These are phyloP conservation scores for Euphrasia arctica DNA, from an alignment of 305 asterid genomes.

Conservation along the genomic window DNA sequence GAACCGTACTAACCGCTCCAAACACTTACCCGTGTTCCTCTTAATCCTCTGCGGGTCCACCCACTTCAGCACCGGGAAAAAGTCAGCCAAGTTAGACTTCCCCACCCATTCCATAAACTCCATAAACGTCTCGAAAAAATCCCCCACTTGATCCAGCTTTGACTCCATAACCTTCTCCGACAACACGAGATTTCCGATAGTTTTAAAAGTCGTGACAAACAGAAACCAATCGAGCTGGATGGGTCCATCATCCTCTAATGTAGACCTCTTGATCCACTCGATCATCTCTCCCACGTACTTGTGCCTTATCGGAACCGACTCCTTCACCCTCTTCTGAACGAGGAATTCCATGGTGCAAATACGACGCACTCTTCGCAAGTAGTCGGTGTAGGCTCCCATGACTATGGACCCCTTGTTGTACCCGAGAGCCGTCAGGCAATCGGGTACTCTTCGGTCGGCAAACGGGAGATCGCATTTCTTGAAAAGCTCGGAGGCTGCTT, in stretches of 20 bases:
- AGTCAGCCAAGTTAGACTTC: conserved; percentile 2
- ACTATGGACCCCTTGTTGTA: conserved; percentile 24
- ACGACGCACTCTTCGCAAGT: conserved; percentile 3
- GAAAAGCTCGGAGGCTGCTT: conserved; percentile 34
- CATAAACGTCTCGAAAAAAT: background rate
- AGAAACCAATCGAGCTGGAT: conserved; percentile 1
- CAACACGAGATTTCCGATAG: background rate
- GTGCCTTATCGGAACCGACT: background rate
- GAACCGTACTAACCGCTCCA: background rate
- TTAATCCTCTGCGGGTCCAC: conserved; percentile 1
- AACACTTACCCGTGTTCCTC: conserved; percentile 4
- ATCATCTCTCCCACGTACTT: background rate
- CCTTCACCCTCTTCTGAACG: background rate
- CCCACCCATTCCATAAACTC: background rate
- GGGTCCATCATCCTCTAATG: background rate
- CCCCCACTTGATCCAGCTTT: background rate
- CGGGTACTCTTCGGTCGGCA: conserved; percentile 38
- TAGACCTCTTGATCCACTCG: conserved; percentile 1
- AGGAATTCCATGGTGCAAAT: conserved; percentile 9
- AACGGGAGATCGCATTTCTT: conserved; percentile 42
- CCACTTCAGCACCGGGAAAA: conserved; percentile 7
- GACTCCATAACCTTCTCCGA: conserved; percentile 1
- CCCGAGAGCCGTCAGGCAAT: conserved; percentile 33
- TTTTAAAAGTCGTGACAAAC: background rate
- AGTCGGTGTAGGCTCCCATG: conserved; percentile 1